Percentiles rank a stretch among this genome's conserved stretches.
Conservation (phyloP, 208 protist species). For the Vickermania ingenoplastis region DNA sequence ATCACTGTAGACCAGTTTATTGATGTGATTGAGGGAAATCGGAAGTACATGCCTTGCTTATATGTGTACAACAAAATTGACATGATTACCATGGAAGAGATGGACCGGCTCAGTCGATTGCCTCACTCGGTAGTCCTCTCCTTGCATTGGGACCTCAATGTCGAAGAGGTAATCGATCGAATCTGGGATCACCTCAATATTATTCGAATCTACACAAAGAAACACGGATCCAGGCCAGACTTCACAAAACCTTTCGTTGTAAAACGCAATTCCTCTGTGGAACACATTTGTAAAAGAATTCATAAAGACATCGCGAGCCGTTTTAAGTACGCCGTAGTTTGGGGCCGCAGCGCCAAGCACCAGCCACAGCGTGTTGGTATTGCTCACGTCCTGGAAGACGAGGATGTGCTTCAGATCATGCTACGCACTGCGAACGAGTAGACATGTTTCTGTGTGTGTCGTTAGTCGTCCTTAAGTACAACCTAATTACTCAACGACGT, state of each 20-base stretch:
- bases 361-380: conserved; percentile 93
- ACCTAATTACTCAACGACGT: not conserved
- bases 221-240: conserved; percentile 90
- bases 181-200: conserved; percentile 96
- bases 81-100: conserved; percentile 94
- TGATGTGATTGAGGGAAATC: conserved; percentile 96
- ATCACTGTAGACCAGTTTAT: conserved; percentile 97
- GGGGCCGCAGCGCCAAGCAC: conserved; percentile 95
- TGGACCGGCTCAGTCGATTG: conserved; percentile 88
- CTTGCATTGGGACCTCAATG: conserved; percentile 87
- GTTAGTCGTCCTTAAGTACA: not conserved
- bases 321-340: conserved; percentile 93
- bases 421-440: conserved; percentile 85
- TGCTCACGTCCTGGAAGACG: conserved; percentile 76
- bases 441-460: not conserved
- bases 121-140: conserved; percentile 87
- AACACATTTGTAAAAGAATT: conserved; percentile 92
- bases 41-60: conserved; percentile 89
- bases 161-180: conserved; percentile 91
- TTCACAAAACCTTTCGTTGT: conserved; percentile 93
- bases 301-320: conserved; percentile 87
- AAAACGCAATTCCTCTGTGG: conserved; percentile 74
- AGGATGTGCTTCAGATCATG: conserved; percentile 91
- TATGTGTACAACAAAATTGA: conserved; percentile 97
- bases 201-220: conserved; percentile 97